Evolutionary conservation across 441 rosid species (phyloP).

Genomic region (Arabidopsis hybrid): DNA sequence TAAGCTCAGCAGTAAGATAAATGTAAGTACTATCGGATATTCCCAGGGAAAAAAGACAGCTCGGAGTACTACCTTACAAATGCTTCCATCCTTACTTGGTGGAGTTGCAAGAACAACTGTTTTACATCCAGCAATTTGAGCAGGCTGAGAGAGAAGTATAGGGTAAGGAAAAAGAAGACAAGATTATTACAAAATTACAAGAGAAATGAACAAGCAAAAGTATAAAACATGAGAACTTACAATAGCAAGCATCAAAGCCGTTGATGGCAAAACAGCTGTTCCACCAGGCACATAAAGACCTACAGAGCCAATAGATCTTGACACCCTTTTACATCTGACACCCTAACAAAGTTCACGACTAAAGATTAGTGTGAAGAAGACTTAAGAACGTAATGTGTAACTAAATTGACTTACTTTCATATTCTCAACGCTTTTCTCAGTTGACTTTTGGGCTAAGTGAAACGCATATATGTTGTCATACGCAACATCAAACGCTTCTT

Average conservation of each 20-base stretch:
- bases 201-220: background rate
- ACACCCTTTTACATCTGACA: slow-evolving; percentile 86
- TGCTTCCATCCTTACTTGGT: slow-evolving; percentile 85
- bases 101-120: slow-evolving; percentile 94
- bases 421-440: slow-evolving; percentile 71
- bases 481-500: slow-evolving; percentile 92
- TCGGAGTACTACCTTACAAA: slow-evolving; percentile 71
- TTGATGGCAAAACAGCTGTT: slow-evolving; percentile 94
- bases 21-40: too few species aligned
- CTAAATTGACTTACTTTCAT: slow-evolving; percentile 67
- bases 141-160: slow-evolving; percentile 63
- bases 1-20: slow-evolving; percentile 9
- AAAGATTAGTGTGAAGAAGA: background rate
- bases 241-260: slow-evolving; percentile 92
- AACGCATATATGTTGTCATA: slow-evolving; percentile 87
- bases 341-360: slow-evolving; percentile 57
- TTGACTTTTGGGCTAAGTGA: slow-evolving; percentile 81
- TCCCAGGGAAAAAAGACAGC: too few species aligned
- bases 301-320: slow-evolving; percentile 86
- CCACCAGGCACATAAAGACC: slow-evolving; percentile 99
- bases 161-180: slow-evolving; percentile 33
- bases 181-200: slow-evolving; percentile 1
- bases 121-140: slow-evolving; percentile 96
- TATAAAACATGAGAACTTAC: slow-evolving; percentile 54
- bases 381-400: slow-evolving; percentile 28